A percentile compares a stretch with the other conserved stretches of the same genome.
phyloP scores from a whole-genome alignment of 768 basidiomycete species.

The Serendipita sp. region DNA sequence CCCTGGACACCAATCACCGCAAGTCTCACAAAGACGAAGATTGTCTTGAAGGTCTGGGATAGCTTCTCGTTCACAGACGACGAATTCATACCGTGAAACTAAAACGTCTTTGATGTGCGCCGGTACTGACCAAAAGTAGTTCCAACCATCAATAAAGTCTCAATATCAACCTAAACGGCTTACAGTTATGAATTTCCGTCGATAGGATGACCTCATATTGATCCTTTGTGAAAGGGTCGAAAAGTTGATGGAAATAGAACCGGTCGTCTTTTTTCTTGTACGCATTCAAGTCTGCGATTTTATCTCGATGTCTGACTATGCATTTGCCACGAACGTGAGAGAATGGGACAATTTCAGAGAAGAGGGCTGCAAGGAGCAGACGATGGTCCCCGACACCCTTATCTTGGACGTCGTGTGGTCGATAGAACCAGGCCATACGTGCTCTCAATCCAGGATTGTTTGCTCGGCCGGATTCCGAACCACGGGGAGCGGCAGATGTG shows the following conservation, averaged over 20 bases:
- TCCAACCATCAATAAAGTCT: neutral
- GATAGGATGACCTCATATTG: slow-evolving; percentile 93
- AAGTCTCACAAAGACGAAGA: slow-evolving; percentile 72
- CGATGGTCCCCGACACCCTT: slow-evolving; percentile 82
- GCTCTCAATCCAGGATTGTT: slow-evolving; percentile 66
- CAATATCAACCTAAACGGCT: slow-evolving; percentile 22
- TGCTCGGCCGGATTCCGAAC: slow-evolving; percentile 47
- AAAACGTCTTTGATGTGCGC: slow-evolving; percentile 64
- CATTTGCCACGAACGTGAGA: slow-evolving; percentile 85
- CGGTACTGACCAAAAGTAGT: slow-evolving; percentile 38
- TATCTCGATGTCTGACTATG: slow-evolving; percentile 88
- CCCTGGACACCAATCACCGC: slow-evolving; percentile 80
- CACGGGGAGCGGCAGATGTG: slow-evolving; percentile 19
- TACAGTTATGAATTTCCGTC: slow-evolving; percentile 76
- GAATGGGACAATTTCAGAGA: slow-evolving; percentile 90
- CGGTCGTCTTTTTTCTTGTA: slow-evolving; percentile 92
- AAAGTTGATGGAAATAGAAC: slow-evolving; percentile 91
- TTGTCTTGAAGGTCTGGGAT: slow-evolving; percentile 78
- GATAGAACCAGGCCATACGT: slow-evolving; percentile 91
- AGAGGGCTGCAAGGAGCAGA: slow-evolving; percentile 85
- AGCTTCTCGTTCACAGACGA: slow-evolving; percentile 88
- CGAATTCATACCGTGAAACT: slow-evolving; percentile 76
- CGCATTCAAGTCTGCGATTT: slow-evolving; percentile 78
- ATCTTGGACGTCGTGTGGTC: slow-evolving; percentile 89
- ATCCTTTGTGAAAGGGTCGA: slow-evolving; percentile 95